Percentiles rank a stretch among this genome's conserved stretches.
Conservation (phyloP, 1,139 yeast genomes). For the Candida sp. region DNA sequence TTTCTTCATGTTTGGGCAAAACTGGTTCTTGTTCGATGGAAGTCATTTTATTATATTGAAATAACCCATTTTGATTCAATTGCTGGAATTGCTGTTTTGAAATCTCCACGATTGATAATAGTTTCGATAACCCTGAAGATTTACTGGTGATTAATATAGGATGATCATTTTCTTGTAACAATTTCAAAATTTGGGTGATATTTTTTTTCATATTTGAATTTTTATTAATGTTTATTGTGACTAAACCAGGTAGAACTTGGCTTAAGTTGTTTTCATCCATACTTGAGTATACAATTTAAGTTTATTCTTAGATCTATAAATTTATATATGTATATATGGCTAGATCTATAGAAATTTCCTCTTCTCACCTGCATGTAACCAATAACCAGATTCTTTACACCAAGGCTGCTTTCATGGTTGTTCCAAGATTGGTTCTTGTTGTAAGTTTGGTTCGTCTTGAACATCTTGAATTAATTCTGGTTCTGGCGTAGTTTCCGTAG, state of each 20-base stretch:
- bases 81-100: conserved; percentile 14
- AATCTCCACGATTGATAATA: conserved; percentile 25
- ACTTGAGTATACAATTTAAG: no score
- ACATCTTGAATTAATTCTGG: no score
- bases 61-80: neutral
- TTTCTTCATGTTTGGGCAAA: conserved; percentile 3
- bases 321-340: no score
- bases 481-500: conserved; percentile 3
- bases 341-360: no score
- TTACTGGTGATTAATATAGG: conserved; percentile 14
- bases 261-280: neutral
- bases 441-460: no score
- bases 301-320: no score
- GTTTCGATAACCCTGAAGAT: conserved; percentile 20
- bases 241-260: neutral
- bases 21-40: conserved; percentile 4
- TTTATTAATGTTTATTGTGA: conserved; percentile 15
- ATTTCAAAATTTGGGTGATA: conserved; percentile 13
- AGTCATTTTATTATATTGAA: conserved; percentile 10
- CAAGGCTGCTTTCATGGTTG: no score
- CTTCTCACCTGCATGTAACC: no score
- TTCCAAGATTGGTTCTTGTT: no score
- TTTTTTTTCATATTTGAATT: conserved; percentile 23
- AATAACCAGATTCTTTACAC: no score
- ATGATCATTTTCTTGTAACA: conserved; percentile 5